Conservation (phyloP, 306 rosid genomes). For the Styphnolobium japonicum region DNA sequence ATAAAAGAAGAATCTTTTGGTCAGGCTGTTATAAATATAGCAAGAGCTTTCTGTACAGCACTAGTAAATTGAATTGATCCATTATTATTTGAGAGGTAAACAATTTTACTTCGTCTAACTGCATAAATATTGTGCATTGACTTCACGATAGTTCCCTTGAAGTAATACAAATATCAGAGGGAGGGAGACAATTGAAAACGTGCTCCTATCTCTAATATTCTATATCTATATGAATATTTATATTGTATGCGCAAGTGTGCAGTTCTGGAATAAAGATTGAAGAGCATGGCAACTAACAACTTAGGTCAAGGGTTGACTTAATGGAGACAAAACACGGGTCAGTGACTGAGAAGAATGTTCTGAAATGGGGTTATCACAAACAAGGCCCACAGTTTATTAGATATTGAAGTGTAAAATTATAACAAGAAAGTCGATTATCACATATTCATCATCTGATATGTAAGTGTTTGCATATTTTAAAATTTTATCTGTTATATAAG, state of each 20-base stretch:
- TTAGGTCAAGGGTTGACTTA: constrained; percentile 12
- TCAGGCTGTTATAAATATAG: not conserved
- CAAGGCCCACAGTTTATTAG: no score
- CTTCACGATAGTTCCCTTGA: not conserved
- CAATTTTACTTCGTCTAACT: not conserved
- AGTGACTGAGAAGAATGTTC: constrained; percentile 17
- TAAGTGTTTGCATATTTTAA: no score
- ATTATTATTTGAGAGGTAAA: not conserved
- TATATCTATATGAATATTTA: not conserved
- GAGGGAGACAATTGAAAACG: constrained; percentile 7
- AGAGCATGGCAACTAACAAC: not conserved
- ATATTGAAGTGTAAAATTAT: no score
- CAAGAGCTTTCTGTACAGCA: not conserved
- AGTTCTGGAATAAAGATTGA: not conserved
- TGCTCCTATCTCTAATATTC: not conserved
- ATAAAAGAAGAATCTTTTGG: constrained; percentile 9
- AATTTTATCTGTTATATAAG: no score
- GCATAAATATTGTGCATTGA: not conserved
- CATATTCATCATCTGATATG: no score
- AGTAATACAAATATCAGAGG: not conserved
- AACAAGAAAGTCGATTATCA: no score
- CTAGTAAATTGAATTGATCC: not conserved
- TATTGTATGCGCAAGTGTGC: not conserved
- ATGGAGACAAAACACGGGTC: constrained; percentile 22
- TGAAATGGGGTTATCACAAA: not conserved